Conservation (phyloP, 352 stramenopile species). For the Phytophthora tentaculata region DNA sequence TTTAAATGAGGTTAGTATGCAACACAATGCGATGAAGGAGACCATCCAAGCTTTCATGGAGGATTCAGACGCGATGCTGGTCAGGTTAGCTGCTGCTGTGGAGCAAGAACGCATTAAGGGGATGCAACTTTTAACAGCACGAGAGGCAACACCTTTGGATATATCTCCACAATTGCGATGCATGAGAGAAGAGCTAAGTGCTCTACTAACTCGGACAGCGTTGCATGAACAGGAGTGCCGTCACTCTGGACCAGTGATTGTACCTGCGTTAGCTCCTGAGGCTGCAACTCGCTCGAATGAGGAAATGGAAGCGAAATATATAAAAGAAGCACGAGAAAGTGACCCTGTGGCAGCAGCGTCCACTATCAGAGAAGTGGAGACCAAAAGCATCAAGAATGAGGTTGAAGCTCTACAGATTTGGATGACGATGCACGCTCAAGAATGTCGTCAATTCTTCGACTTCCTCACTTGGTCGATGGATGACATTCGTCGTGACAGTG, state of each 20-base stretch:
- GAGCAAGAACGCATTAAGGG: constrained; percentile 27
- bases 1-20: constrained; percentile 23
- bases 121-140: constrained; percentile 9
- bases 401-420: constrained; percentile 47
- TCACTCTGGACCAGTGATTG: not conserved
- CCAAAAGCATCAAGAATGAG: constrained; percentile 13
- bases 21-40: constrained; percentile 37
- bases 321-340: constrained; percentile 8
- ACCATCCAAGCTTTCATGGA: constrained; percentile 38
- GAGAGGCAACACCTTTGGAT: constrained; percentile 7
- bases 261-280: not conserved
- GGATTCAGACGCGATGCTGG: constrained; percentile 41
- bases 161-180: constrained; percentile 4
- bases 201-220: constrained; percentile 13
- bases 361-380: not conserved
- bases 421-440: constrained; percentile 48
- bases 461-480: constrained; percentile 58
- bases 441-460: constrained; percentile 61
- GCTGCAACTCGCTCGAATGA: not conserved
- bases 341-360: not conserved
- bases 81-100: constrained; percentile 19
- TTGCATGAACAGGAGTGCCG: constrained; percentile 12
- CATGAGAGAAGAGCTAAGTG: constrained; percentile 15
- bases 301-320: not conserved
- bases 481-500: constrained; percentile 32